Evolutionary conservation across 106 monocot species (phyloP), one percentile per base, ranked within the genome.

Genomic region (Dactylorhiza incarnata): DNA sequence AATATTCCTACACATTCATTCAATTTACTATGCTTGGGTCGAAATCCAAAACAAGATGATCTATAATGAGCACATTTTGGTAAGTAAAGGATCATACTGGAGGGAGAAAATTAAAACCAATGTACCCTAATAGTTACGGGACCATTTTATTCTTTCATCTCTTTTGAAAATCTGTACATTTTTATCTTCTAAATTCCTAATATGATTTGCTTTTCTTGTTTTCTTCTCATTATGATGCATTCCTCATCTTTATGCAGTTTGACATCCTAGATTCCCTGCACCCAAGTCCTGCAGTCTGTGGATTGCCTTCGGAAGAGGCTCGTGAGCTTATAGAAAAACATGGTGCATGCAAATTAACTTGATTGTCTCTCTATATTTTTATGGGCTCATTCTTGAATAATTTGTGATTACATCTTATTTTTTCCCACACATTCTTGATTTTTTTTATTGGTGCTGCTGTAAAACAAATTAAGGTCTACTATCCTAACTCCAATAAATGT

Each of bases 241-340:
- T 17, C 19, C 22, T 62, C 29, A 29, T 69, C 71, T 46, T 47
- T 45, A 50, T 86, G 73, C 84, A 96, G 93, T 96, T 89, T 78
- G 87, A 84, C 14, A 84, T 96, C 24, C 79, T 96, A 75, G 76
- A 83, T 75, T 88, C 93, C 76, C 84, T 93, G 69, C 95, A 96
- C 71, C 95, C 95, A 61, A 96, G 75, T 78, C 92, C 92, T 44
- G 95, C 93, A 9, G 90, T 96, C 79, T 93, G 95, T 81, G 95
- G 95, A 68, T 76, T 93, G 76, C 93, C 92, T 15, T 84, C 79
- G 50, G 90, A 93, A 74, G 81, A 87, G 59, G 90, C 90, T 19
- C 93, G 93, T 11, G 68, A 68, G 65, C 89, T 89, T 76, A 93
- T 96, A 77, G 78, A 84, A 78, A 87, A 93, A 74, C 85, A 89